phyloP scores from a whole-genome alignment of 257 asterid species.

The Cinchona pubescens region DNA sequence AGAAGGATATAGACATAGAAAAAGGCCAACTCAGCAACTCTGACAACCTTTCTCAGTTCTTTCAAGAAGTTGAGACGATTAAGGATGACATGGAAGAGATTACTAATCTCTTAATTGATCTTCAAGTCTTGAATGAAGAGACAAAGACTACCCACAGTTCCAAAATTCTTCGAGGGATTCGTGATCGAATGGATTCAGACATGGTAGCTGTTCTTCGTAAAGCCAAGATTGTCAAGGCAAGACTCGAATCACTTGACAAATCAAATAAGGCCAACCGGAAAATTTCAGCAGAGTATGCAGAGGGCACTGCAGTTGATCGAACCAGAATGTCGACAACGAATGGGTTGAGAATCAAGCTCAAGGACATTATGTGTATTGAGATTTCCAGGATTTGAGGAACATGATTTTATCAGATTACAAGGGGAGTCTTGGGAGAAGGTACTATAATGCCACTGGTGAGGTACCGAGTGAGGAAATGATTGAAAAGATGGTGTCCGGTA shows the following conservation, averaged over 20 bases:
- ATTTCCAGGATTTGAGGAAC: conserved; percentile 61
- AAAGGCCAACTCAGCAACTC: conserved; percentile 39
- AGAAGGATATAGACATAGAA: conserved; percentile 45
- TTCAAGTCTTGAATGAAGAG: conserved; percentile 55
- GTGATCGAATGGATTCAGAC: conserved; percentile 80
- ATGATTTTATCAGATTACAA: conserved; percentile 60
- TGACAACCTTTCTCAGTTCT: conserved; percentile 52
- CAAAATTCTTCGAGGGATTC: conserved; percentile 65
- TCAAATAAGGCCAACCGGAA: conserved; percentile 49
- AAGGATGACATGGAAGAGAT: conserved; percentile 57
- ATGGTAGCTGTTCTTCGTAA: conserved; percentile 66
- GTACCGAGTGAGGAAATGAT: conserved; percentile 56
- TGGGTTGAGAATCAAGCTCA: conserved; percentile 59
- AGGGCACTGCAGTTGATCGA: conserved; percentile 70
- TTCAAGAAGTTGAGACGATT: conserved; percentile 51
- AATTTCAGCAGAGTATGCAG: conserved; percentile 33
- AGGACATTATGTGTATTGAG: conserved; percentile 70
- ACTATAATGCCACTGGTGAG: conserved; percentile 61
- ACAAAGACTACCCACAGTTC: conserved; percentile 59
- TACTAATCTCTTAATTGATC: conserved; percentile 61
- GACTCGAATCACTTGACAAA: conserved; percentile 54
- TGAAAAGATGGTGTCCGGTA: conserved; percentile 56
- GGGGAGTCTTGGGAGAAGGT: conserved; percentile 63
- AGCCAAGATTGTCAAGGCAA: conserved; percentile 52
- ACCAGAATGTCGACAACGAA: conserved; percentile 56